Evolutionary conservation across 2,329 filamentous ascomycete genomes (phyloP), one percentile per base, ranked within the genome.

Genomic region (Alternaria atra): DNA sequence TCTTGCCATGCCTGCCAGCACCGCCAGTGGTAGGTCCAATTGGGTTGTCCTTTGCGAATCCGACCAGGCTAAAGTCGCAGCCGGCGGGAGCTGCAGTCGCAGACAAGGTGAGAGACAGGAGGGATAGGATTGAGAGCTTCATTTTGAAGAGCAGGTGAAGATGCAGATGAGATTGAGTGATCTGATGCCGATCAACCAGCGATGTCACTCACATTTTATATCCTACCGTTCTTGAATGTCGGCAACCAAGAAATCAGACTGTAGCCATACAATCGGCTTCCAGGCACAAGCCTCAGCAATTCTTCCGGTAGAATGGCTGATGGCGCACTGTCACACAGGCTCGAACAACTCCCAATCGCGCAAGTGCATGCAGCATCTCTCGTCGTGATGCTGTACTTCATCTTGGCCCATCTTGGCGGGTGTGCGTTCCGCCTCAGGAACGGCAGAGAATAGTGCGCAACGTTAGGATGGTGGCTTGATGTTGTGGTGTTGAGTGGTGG

Each of bases 41-140:
- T 20, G 73, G 75, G 39, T 77, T 77, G 47, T 76, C 72, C 58
- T 75, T 77, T 29, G 61, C 74, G 52, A 71, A 77, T 7, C 74
- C 75, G 13, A 73, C 73, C 8, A 77, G 72, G 30, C 59, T 60
- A 55, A 73, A 77, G 56, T 74, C 69, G 20, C 42, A 39, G 37
- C 60, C 64, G 34, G 68, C 52, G 2, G 73, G 73, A 2, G 48
- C 47, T 34, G 73, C 67, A 15, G 67, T 58, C 43, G 65, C 63
- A 23, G 61, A 42, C 10, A 72, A 58, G 6, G 66, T 55, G 17
- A 73, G 52, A 5, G 66, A 62, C 39, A 71, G 32, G 43, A 74
- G 34, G 5, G 68, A 63, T 23, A 68, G 42, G 23, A 70, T 30
- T 47, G 71, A 69, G 47, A 73, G 52, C 69, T 75, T 75, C 73